Base-by-base conservation (phyloP, 2,329 filamentous ascomycete genomes). In the Aspergillus sp. region DNA sequence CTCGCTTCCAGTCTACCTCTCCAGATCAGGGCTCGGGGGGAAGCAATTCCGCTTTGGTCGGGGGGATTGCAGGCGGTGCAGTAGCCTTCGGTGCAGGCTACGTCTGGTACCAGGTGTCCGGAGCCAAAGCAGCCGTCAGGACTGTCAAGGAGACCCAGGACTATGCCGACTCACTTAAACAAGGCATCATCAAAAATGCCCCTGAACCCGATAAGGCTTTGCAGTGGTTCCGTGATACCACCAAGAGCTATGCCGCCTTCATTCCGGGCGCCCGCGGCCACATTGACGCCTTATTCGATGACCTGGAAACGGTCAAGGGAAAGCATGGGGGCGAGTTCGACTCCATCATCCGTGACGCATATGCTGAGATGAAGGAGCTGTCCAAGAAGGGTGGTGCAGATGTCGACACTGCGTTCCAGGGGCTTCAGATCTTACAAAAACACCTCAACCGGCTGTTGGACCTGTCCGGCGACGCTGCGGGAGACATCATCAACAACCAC, bases 281-380 rank as follows among this genome's bases (percentile, higher is more conserved):
- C 65, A 84, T 92, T 48, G 87, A 92, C 68, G 74, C 79, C 1
- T 84, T 84, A 0, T 93, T 92, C 73, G 79, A 88, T 23, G 89
- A 91, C 64, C 78, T 90, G 44, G 89, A 91, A 49, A 84, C 81
- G 33, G 80, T 92, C 31, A 83, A 86, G 45, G 74, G 84, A 62
- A 87, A 88, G 68, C 88, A 91, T 71, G 80, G 82, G 46, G 80
- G 88, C 0, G 88, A 92, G 69, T 87, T 90, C 6, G 86, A 91
- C 66, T 73, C 85, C 66, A 85, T 91, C 45, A 78, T 91, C 55
- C 79, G 76, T 21, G 84, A 90, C 48, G 84, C 88, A 1, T 91
- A 91, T 71, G 79, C 79, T 27, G 83, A 90, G 66, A 80, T 92
- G 55, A 85, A 86, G 64, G 79, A 83, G 23, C 75, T 88, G 3